Evolutionary conservation across 2,329 filamentous ascomycete species (phyloP).

Genomic region (Clonostachys solani): DNA sequence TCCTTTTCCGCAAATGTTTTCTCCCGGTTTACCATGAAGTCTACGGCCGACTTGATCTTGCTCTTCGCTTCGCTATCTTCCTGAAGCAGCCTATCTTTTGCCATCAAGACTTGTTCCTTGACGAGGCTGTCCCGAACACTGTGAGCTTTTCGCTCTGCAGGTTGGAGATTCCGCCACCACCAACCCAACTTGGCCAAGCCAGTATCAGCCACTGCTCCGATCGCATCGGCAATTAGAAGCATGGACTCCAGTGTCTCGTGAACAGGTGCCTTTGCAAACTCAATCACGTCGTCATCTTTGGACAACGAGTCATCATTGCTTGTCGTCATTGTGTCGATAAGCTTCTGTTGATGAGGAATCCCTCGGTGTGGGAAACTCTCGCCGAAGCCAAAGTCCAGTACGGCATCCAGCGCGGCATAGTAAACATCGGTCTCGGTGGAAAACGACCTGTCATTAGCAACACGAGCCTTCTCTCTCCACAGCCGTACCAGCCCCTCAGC

Average conservation of each 20-base stretch:
- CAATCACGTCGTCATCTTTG: not conserved
- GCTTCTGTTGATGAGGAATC: not conserved
- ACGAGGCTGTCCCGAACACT: not conserved
- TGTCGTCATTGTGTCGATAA: not conserved
- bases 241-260: not conserved
- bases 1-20: slow-evolving; percentile 17
- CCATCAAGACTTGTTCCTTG: not conserved
- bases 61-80: not conserved
- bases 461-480: slow-evolving; percentile 23
- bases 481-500: slow-evolving; percentile 20
- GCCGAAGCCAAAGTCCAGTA: slow-evolving; percentile 21
- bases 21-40: slow-evolving; percentile 24
- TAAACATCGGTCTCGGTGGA: slow-evolving; percentile 20
- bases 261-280: not conserved
- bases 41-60: slow-evolving; percentile 15
- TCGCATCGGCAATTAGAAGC: not conserved
- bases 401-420: slow-evolving; percentile 21
- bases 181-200: no score
- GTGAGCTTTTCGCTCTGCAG: not conserved
- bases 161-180: no score
- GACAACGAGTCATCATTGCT: not conserved
- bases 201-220: no score
- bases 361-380: not conserved
- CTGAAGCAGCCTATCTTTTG: not conserved
- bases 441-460: slow-evolving; percentile 13